Conservation (phyloP, 177 flowering plant species). For the Vitis hybrid region DNA sequence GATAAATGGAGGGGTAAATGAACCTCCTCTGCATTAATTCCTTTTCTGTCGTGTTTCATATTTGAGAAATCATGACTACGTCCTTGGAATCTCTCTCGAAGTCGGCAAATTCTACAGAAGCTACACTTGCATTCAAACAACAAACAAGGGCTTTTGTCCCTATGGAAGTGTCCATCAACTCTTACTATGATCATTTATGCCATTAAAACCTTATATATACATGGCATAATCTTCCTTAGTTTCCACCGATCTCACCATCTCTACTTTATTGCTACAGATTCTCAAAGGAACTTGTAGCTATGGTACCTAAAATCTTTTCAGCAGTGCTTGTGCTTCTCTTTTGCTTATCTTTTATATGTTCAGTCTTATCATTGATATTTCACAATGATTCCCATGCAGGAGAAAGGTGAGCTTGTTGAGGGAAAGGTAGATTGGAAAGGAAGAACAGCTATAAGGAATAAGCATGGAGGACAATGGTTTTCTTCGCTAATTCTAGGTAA, state of each 20-base stretch:
- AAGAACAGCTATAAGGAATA: conserved; percentile 47
- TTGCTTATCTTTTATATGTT: not conserved
- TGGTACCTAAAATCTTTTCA: conserved; percentile 8
- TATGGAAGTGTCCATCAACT: not conserved
- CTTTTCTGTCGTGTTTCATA: too few relatives aligned
- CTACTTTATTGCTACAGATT: too few relatives aligned
- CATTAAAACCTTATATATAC: not conserved
- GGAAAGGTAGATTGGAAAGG: conserved; percentile 86
- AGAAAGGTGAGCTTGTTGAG: conserved; percentile 39
- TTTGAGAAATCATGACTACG: too few relatives aligned
- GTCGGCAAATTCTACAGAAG: conserved; percentile 6
- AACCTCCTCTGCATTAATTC: too few relatives aligned
- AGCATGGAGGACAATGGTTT: conserved; percentile 54
- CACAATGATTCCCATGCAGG: conserved; percentile 22
- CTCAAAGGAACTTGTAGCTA: not conserved
- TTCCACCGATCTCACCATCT: not conserved
- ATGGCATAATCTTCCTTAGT: not conserved
- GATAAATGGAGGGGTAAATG: too few relatives aligned
- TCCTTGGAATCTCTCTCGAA: not conserved
- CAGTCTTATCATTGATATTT: not conserved
- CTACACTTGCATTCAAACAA: not conserved
- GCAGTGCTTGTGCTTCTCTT: not conserved
- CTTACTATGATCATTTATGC: not conserved
- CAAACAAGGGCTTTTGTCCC: not conserved
- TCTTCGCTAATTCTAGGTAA: conserved; percentile 49